phyloP scores from a whole-genome alignment of 192 early-diverging fungal genomes.

The Coemansia sp. region DNA sequence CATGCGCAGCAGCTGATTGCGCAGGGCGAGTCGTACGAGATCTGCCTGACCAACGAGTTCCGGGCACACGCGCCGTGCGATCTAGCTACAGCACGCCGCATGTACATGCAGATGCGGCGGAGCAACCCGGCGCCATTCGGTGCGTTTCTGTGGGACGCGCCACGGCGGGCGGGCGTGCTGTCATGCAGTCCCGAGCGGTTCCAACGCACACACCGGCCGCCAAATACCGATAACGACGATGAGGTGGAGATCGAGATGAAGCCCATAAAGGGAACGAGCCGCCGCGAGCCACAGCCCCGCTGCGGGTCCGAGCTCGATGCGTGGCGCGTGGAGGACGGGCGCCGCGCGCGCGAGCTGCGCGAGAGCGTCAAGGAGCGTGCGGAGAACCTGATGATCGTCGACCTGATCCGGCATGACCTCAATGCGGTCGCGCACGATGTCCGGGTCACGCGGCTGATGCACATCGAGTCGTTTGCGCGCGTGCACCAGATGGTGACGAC shows the following conservation, averaged over 20 bases:
- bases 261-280: constrained; percentile 88
- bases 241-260: constrained; percentile 75
- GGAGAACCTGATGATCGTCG: constrained; percentile 98
- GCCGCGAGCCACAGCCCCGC: constrained; percentile 6
- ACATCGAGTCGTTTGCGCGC: constrained; percentile 83
- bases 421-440: constrained; percentile 65
- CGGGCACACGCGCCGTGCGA: constrained; percentile 10
- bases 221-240: background rate
- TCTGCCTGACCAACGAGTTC: constrained; percentile 89
- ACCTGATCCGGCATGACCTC: constrained; percentile 93
- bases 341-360: constrained; percentile 44
- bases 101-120: constrained; percentile 55
- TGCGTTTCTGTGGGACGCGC: constrained; percentile 62
- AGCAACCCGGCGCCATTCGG: constrained; percentile 88
- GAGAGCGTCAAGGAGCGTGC: constrained; percentile 85
- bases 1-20: constrained; percentile 62
- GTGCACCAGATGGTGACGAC: constrained; percentile 94
- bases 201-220: constrained; percentile 56
- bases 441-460: constrained; percentile 78
- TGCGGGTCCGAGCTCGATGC: background rate
- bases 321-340: constrained; percentile 19
- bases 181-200: constrained; percentile 85
- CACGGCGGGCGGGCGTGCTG: constrained; percentile 38
- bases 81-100: background rate
- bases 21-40: constrained; percentile 92